Evolutionary conservation across 108 stramenopile species (phyloP), one percentile per base, ranked within the genome.

Genomic region (Nitzschia sp.): DNA sequence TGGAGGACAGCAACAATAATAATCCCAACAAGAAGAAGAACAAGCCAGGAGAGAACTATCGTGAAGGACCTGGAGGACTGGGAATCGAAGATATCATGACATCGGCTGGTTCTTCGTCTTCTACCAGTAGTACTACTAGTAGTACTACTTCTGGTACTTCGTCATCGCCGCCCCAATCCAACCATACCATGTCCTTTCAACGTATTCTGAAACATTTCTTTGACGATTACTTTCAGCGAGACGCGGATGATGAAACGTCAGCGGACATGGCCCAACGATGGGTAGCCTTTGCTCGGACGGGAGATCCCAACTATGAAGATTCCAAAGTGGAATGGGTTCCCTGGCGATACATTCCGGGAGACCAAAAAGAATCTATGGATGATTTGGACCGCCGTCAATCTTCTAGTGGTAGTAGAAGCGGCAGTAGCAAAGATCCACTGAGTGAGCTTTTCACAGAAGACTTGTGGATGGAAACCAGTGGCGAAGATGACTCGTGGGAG

Each of bases 221-320:
- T 68, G 83, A 79, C 9, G 87, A 88, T 41, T 83, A 84, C 68
- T 88, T 88, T 50, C 65, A 70, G 25, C 80, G 77, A 66, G 79
- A 85, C 58, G 76, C 87, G 11, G 87, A 88, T 56, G 83, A 88
- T 46, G 87, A 88, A 53, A 78, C 82, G 16, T 81, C 87, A 5
- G 58, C 55, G 23, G 87, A 88, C 44, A 80, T 88, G 81, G 66
- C 78, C 21, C 79, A 82, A 23, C 69, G 87, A 0, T 88, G 87
- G 87, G 74, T 82, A 22, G 55, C 79, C 0, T 88, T 85, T 69
- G 81, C 87, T 3, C 63, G 60, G 17, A 69, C 54, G 19, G 78
- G 79, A 19, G 72, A 84, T 60, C 82, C 86, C 17, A 88, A 88
- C 63, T 81, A 81, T 61, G 80, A 83, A 5, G 82, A 75, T 5